A percentile compares a stretch with the other conserved stretches of the same genome.
Evolutionary conservation across 176 grass and related monocot species (phyloP).

Genomic region (Coix lacrymajobi): DNA sequence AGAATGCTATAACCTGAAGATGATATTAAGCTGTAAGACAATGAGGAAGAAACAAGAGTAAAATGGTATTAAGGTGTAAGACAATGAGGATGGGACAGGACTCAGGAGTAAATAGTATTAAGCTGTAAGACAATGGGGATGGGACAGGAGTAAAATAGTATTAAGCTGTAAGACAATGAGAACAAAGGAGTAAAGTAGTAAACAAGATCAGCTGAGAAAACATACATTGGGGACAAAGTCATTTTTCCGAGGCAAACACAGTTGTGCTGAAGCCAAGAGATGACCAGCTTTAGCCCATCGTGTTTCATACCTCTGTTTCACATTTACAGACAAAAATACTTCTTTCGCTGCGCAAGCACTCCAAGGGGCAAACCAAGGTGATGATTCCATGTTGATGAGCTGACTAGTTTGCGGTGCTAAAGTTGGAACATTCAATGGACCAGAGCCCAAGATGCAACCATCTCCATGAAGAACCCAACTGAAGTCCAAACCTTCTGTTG

Average conservation of each 20-base stretch:
- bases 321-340: constrained; percentile 69
- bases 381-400: constrained; percentile 54
- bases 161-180: constrained; percentile 16
- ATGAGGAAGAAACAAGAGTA: constrained; percentile 6
- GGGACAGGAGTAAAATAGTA: constrained; percentile 12
- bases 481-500: constrained; percentile 72
- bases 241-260: constrained; percentile 61
- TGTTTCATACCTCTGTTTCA: constrained; percentile 53
- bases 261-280: constrained; percentile 77
- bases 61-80: neutral
- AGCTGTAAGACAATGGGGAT: constrained; percentile 16
- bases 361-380: constrained; percentile 66
- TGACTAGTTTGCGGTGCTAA: constrained; percentile 59
- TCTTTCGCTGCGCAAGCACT: constrained; percentile 43
- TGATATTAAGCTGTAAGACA: constrained; percentile 13
- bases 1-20: constrained; percentile 59
- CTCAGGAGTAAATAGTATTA: neutral
- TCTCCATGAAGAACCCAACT: constrained; percentile 78
- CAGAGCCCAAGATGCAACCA: constrained; percentile 61
- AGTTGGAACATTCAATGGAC: constrained; percentile 50
- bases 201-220: constrained; percentile 23
- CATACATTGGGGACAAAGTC: constrained; percentile 52
- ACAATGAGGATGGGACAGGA: neutral
- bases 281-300: constrained; percentile 73
- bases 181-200: neutral